Evolutionary conservation across 1,139 yeast species (phyloP).

Genomic region (Taphrina wiesneri): DNA sequence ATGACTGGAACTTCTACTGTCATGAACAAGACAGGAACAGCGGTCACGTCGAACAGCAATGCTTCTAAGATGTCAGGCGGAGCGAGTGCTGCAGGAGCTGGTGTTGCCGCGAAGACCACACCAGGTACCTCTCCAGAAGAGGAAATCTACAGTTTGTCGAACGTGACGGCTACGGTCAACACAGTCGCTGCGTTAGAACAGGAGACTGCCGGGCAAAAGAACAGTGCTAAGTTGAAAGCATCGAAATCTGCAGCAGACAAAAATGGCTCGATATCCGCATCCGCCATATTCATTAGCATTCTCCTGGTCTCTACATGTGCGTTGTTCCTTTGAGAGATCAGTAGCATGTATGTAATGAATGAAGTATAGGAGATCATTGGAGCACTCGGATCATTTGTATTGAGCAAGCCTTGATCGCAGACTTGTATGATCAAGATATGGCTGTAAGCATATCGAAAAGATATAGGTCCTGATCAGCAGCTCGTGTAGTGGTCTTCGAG

Average conservation of each 20-base stretch:
- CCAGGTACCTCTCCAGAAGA: not conserved
- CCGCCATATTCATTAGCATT: not conserved
- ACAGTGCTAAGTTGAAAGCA: not conserved
- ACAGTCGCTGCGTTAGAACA: not conserved
- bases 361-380: not conserved
- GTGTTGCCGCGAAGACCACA: not conserved
- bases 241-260: not conserved
- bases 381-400: not conserved
- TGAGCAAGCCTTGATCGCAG: too few relatives aligned
- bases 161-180: not conserved
- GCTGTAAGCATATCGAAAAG: not conserved
- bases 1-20: not conserved
- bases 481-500: not conserved
- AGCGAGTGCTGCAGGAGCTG: not conserved
- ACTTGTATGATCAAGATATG: not conserved
- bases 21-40: not conserved
- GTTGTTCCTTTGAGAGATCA: not conserved
- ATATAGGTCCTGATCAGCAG: not conserved
- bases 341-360: not conserved
- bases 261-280: not conserved
- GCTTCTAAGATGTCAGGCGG: not conserved
- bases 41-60: not conserved
- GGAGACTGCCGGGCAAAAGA: not conserved
- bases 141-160: not conserved
- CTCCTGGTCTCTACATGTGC: not conserved